Evolutionary conservation across 805 yeast genomes (phyloP), one percentile per base, ranked within the genome.

Genomic region (Clavispora asparagi): DNA sequence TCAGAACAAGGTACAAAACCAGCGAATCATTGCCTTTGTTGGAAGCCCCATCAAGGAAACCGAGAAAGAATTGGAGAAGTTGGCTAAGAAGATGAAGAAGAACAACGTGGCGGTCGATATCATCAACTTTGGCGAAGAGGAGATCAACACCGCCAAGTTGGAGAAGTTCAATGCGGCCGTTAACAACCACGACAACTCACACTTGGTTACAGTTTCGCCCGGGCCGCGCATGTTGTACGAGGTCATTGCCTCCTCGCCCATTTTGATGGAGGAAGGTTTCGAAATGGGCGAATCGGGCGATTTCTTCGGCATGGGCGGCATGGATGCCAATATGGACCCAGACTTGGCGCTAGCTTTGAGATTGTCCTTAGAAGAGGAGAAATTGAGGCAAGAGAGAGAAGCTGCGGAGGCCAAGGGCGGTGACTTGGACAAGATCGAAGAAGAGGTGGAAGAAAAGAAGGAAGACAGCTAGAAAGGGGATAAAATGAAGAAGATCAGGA

Each of bases 331-430:
- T 54, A 85, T 89, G 82, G 99, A 94, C 59, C 98, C 98, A 29
- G 99, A 94, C 67, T 79, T 94, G 62, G 99, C 98, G 0, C 76
- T 94, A 74, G 99, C 98, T 1, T 78, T 94, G 59, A 82, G 98
- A 62, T 74, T 94, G 65, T 92, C 98, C 0, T 74, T 94, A 59
- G 98, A 94, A 62, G 99, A 94, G 62, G 98, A 92, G 63, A 87
- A 85, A 58, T 84, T 87, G 43, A 82, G 98, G 70, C 97, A 89
- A 62, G 96, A 87, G 54, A 78, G 91, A 61, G 83, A 81, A 55
- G 74, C 79, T 29, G 63, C 64, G 3, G 74, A 69, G 33, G 54
- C 59, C 25, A 45, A 51, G 37, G 41, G 31, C 12, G 60, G 53
- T 23, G 60, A 61, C 31, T 60, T 65, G 52, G 66, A 63, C 37